These are phyloP conservation scores for Emericellopsis terricola DNA, from an alignment of 495 filamentous ascomycete genomes.

Conservation along the genomic window DNA sequence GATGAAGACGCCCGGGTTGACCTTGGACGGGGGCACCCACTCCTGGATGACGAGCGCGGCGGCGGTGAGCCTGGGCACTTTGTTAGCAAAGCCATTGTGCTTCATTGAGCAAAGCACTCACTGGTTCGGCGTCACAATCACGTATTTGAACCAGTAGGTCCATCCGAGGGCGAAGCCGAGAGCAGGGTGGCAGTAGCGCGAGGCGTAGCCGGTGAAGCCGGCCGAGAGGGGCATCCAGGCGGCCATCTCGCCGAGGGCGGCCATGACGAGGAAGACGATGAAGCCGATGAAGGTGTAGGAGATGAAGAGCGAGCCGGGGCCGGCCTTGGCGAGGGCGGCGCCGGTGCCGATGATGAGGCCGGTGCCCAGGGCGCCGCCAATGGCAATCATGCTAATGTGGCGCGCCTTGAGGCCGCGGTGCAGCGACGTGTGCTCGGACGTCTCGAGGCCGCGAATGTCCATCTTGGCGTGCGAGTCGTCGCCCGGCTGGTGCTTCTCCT, in stretches of 20 bases:
- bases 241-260: constrained; percentile 38
- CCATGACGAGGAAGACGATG: constrained; percentile 28
- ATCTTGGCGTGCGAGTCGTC: no score
- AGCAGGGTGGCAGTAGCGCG: constrained; percentile 60
- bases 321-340: constrained; percentile 41
- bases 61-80: no score
- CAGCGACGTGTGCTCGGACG: constrained; percentile 20
- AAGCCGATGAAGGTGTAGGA: constrained; percentile 35
- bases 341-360: constrained; percentile 39
- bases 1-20: constrained; percentile 64
- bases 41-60: constrained; percentile 51
- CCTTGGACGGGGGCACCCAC: constrained; percentile 39
- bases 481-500: no score
- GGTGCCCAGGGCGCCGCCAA: constrained; percentile 70
- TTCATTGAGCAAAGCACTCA: no score
- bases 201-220: constrained; percentile 45
- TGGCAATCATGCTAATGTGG: constrained; percentile 69
- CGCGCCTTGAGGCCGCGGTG: constrained; percentile 45
- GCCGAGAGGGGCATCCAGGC: constrained; percentile 48
- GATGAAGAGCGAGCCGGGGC: constrained; percentile 56
- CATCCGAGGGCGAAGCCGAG: constrained; percentile 66
- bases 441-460: constrained; percentile 17
- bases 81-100: no score
- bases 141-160: constrained; percentile 47
- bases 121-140: constrained; percentile 64